Evolutionary conservation across 192 early-diverging fungal species (phyloP), one percentile per base, ranked within the genome.

Genomic region (Rhizophlyctis rosea): DNA sequence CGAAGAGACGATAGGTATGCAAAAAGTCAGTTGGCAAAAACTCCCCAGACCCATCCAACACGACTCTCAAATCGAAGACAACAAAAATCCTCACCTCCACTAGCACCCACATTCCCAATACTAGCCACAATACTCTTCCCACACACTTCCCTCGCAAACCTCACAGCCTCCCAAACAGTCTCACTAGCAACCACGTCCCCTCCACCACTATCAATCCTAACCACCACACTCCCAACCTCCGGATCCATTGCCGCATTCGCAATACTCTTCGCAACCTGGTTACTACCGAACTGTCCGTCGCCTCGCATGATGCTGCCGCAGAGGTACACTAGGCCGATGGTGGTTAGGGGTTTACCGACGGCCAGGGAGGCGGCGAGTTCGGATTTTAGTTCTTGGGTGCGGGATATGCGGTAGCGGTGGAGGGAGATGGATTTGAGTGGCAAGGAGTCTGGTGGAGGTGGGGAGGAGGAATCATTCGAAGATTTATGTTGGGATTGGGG

Each of bases 141-240:
- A 58, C 72, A 75, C 29, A 68, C 59, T 25, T 69, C 66, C 59
- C 82, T 75, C n/a, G 80, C 76, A 54, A 72, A 64, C 35, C 81
- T 64, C 14, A 88, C 76, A 0, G 84, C 78, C 24, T 81, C 83
- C 50, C 77, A 80, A 52, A 90, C 86, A 1, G 83, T 86, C 28
- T 89, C 87, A 54, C 79, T 80, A 1, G 86, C 85, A 47, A 85
- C 70, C 5, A 77, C 75, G 50, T 87, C 87, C 53, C 88, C 87
- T 21, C 88, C 88, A 36, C 81, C 79, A 54, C 85, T 84, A 61
- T 88, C 75, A n/a, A 90, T 83, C 47, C 88, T 77, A 36, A 90
- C 30, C 4, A 90, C 85, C 39, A 90, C 72, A 3, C 77, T 81
- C 4, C 78, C 77, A 28, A 88, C 79, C 1, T 61, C 36, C 11